Percentiles rank a stretch among this genome's conserved stretches.
Conservation (phyloP, 116 monocot genomes). For the Trichopus zeylanicus region DNA sequence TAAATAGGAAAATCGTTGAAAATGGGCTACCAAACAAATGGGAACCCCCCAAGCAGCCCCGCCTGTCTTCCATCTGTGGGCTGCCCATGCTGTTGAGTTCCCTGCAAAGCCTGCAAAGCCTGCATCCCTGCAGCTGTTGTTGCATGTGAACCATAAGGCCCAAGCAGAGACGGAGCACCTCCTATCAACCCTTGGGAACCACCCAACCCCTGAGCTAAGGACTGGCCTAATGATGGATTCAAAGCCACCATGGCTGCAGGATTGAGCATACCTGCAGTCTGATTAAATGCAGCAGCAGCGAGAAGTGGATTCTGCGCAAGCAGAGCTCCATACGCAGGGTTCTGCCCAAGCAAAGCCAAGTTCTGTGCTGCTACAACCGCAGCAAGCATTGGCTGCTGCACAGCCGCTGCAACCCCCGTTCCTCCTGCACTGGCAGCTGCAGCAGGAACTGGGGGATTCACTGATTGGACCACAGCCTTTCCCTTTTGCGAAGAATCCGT, state of each 20-base stretch:
- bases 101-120: constrained; percentile 6
- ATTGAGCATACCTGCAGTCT: constrained; percentile 13
- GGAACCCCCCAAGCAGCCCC: constrained; percentile 6
- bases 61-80: background rate
- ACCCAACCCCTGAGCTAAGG: too few relatives aligned
- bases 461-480: background rate
- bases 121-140: constrained; percentile 5
- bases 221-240: constrained; percentile 15
- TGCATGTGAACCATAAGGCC: constrained; percentile 26
- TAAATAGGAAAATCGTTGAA: too few relatives aligned
- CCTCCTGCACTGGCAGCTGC: background rate
- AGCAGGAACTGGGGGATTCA: background rate
- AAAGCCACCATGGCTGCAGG: constrained; percentile 11
- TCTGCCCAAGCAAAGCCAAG: constrained; percentile 16
- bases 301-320: constrained; percentile 38
- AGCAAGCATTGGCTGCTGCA: constrained; percentile 26
- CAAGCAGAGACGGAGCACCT: constrained; percentile 12
- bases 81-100: constrained; percentile 13
- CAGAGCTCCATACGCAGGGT: constrained; percentile 26
- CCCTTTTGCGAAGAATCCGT: constrained; percentile 15
- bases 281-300: constrained; percentile 26
- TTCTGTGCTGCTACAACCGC: constrained; percentile 43
- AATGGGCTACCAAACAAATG: too few relatives aligned
- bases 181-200: constrained; percentile 4
- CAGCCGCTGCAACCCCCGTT: background rate